Evolutionary conservation across 768 basidiomycete species (phyloP).

Genomic region (Trametes punicea): DNA sequence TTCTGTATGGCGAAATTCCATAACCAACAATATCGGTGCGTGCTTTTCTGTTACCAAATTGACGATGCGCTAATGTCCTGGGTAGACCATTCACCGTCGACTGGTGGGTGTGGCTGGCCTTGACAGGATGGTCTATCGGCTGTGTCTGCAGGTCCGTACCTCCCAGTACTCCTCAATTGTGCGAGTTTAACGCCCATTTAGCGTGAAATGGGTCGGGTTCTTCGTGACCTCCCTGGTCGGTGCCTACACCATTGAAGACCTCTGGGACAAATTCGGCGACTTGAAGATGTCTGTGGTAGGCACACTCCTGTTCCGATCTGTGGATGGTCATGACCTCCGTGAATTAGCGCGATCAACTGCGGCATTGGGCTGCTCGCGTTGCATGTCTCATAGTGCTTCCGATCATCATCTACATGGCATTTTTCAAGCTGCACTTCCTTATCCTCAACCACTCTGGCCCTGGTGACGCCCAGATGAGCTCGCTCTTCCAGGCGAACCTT

Average conservation of each 20-base stretch:
- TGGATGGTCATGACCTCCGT: neutral
- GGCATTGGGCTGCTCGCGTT: slow-evolving; percentile 88
- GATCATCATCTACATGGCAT: slow-evolving; percentile 86
- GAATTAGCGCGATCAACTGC: slow-evolving; percentile 78
- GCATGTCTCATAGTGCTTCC: slow-evolving; percentile 86
- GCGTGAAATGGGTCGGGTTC: slow-evolving; percentile 94
- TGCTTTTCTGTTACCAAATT: neutral
- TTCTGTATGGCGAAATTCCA: slow-evolving; percentile 96
- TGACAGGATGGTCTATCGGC: slow-evolving; percentile 94
- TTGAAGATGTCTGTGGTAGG: slow-evolving; percentile 85
- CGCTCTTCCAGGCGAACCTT: slow-evolving; percentile 95
- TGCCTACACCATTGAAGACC: slow-evolving; percentile 93
- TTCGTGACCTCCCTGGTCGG: slow-evolving; percentile 96
- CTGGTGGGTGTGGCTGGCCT: slow-evolving; percentile 95
- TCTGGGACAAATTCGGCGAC: slow-evolving; percentile 99
- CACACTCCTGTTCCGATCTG: slow-evolving; percentile 5
- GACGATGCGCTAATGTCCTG: slow-evolving; percentile 9
- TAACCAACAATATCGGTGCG: slow-evolving; percentile 91
- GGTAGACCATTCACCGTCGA: slow-evolving; percentile 87
- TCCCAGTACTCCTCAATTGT: neutral
- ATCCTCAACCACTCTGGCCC: slow-evolving; percentile 92
- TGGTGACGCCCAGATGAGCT: slow-evolving; percentile 98
- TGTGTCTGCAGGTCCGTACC: slow-evolving; percentile 76
- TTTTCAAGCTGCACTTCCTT: slow-evolving; percentile 96
- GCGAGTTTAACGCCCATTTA: slow-evolving; percentile 29